Evolutionary conservation across 2,329 filamentous ascomycete genomes (phyloP).

Genomic region (Colletotrichum filicis): DNA sequence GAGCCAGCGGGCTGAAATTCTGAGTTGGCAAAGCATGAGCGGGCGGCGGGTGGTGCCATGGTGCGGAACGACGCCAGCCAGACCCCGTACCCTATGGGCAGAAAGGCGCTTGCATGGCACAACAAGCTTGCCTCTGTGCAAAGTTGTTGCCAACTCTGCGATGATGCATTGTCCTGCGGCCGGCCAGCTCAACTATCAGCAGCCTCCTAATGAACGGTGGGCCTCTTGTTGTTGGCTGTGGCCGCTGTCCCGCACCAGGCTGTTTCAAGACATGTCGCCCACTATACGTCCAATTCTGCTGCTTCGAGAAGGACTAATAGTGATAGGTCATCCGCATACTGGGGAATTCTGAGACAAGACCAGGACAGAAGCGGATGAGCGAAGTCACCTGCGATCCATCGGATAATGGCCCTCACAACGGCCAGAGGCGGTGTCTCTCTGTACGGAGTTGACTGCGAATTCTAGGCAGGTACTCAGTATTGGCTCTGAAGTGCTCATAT

Average conservation of each 20-base stretch:
- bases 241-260: constrained; percentile 24
- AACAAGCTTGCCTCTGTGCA: background rate
- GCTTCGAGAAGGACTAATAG: constrained; percentile 1
- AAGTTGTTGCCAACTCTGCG: background rate
- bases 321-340: constrained; percentile 16
- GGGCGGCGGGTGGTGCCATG: background rate
- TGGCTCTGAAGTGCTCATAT: background rate
- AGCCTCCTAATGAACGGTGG: background rate
- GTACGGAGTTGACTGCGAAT: background rate
- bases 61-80: constrained; percentile 9
- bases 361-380: constrained; percentile 25
- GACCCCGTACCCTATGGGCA: background rate
- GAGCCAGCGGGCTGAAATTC: background rate
- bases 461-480: background rate
- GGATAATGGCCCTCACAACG: constrained; percentile 9
- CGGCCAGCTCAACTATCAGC: background rate
- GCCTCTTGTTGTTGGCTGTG: constrained; percentile 11
- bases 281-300: constrained; percentile 30
- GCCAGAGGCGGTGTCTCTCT: background rate
- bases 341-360: constrained; percentile 32
- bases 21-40: constrained; percentile 5
- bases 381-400: constrained; percentile 12
- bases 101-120: constrained; percentile 8
- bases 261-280: constrained; percentile 25
- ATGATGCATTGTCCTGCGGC: background rate